Conservation (phyloP, 2,329 filamentous ascomycete species). For the Xylariaceae sp. region DNA sequence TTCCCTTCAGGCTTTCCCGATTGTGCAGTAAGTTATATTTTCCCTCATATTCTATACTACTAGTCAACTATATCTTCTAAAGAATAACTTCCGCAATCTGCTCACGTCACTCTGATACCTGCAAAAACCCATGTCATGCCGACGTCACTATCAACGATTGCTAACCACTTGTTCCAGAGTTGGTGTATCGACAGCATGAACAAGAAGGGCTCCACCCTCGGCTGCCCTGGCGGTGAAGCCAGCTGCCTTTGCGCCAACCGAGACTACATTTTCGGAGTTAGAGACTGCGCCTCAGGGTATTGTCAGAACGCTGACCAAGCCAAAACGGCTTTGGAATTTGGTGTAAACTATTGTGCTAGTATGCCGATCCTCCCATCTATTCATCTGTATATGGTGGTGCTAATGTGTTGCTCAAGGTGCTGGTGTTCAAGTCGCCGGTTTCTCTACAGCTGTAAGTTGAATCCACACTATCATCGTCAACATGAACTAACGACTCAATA, state of each 20-base stretch:
- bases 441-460: conserved; percentile 13
- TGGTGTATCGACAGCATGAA: conserved; percentile 56
- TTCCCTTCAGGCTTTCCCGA: conserved; percentile 45
- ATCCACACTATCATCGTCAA: background rate
- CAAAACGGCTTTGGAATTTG: conserved; percentile 32
- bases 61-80: background rate
- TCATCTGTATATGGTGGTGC: background rate
- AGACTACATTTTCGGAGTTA: conserved; percentile 44
- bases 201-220: conserved; percentile 47
- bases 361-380: conserved; percentile 14
- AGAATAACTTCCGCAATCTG: background rate
- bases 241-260: conserved; percentile 47
- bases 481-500: conserved; percentile 3
- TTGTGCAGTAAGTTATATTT: conserved; percentile 54
- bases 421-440: conserved; percentile 26
- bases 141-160: background rate
- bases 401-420: conserved; percentile 20
- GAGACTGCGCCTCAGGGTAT: conserved; percentile 35
- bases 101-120: conserved; percentile 15
- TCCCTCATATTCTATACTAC: background rate
- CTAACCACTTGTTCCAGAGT: conserved; percentile 39
- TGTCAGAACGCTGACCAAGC: conserved; percentile 25
- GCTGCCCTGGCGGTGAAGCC: conserved; percentile 44
- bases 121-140: background rate
- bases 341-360: conserved; percentile 35